Conservation (phyloP, 1,284 basidiomycete genomes). For the Fomes fomentarius region DNA sequence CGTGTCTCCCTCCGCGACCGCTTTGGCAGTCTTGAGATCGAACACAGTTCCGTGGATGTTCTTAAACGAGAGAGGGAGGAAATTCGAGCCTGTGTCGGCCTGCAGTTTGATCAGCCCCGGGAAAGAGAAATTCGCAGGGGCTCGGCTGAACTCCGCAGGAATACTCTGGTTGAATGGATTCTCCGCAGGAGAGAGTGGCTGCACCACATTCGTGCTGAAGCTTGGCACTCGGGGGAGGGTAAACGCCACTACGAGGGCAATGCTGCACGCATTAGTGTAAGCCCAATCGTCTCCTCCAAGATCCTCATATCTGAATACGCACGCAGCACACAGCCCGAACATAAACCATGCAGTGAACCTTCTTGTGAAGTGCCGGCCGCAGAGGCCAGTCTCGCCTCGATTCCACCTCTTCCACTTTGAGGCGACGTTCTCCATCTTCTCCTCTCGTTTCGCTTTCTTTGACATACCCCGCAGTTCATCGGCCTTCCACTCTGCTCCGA, state of each 20-base stretch:
- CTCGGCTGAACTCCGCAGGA: conserved; percentile 65
- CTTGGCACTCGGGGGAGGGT: conserved; percentile 79
- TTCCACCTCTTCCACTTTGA: conserved; percentile 39
- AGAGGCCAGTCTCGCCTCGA: conserved; percentile 44
- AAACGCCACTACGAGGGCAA: conserved; percentile 73
- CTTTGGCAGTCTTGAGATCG: conserved; percentile 63
- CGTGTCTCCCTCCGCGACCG: conserved; percentile 69
- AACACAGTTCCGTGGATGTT: conserved; percentile 66
- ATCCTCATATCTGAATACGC: conserved; percentile 37
- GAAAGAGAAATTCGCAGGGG: conserved; percentile 87
- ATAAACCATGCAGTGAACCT: conserved; percentile 66
- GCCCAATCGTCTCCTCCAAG: neutral
- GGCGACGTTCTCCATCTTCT: conserved; percentile 55
- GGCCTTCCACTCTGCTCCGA: conserved; percentile 86
- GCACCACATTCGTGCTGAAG: conserved; percentile 60
- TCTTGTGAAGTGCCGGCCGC: conserved; percentile 77
- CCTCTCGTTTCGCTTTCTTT: conserved; percentile 64
- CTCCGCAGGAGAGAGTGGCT: conserved; percentile 63
- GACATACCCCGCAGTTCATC: conserved; percentile 78
- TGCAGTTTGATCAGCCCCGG: conserved; percentile 72
- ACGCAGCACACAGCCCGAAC: conserved; percentile 70
- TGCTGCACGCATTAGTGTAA: conserved; percentile 45
- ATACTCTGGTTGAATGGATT: conserved; percentile 56
- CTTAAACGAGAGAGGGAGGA: conserved; percentile 74
- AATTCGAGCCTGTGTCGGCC: conserved; percentile 72